phyloP scores from a whole-genome alignment of 306 rosid species.

The Psophocarpus tetragonolobus region DNA sequence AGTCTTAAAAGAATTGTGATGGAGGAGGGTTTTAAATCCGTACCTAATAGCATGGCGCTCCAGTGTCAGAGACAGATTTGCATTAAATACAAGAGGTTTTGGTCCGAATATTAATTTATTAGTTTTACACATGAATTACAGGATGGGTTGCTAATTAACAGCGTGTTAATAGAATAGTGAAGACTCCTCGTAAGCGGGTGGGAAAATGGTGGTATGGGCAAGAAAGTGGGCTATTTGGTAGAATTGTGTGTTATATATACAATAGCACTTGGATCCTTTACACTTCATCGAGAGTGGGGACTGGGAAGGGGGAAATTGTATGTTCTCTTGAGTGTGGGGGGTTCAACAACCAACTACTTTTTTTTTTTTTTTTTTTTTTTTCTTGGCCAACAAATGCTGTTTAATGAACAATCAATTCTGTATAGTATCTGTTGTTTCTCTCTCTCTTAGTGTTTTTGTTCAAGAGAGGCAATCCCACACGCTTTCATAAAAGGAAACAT shows the following conservation, averaged over 20 bases:
- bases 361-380: conserved; percentile 50
- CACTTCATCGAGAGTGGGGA: background rate
- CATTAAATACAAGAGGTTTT: conserved; percentile 44
- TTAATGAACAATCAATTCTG: conserved; percentile 69
- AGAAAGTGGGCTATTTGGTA: conserved; percentile 40
- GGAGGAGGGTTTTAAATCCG: conserved; percentile 34
- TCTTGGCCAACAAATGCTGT: conserved; percentile 77
- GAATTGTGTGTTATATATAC: conserved; percentile 16
- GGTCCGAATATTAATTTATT: background rate
- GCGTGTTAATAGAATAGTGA: background rate
- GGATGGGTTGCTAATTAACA: conserved; percentile 21
- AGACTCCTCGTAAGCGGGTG: conserved; percentile 24
- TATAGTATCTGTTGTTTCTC: conserved; percentile 34
- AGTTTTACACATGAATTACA: conserved; percentile 17
- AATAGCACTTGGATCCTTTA: background rate
- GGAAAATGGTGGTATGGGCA: conserved; percentile 36
- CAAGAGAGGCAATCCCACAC: conserved; percentile 51
- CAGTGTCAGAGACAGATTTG: conserved; percentile 42
- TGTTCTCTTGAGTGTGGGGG: conserved; percentile 48
- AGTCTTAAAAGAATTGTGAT: conserved; percentile 28
- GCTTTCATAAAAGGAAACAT: conserved; percentile 43
- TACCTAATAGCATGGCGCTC: conserved; percentile 43
- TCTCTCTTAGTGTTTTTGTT: conserved; percentile 34
- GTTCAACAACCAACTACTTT: conserved; percentile 96
- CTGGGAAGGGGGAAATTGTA: conserved; percentile 32